These are phyloP conservation scores for Alloascoidea africana DNA, from an alignment of 805 yeast species.

Conservation along the genomic window DNA sequence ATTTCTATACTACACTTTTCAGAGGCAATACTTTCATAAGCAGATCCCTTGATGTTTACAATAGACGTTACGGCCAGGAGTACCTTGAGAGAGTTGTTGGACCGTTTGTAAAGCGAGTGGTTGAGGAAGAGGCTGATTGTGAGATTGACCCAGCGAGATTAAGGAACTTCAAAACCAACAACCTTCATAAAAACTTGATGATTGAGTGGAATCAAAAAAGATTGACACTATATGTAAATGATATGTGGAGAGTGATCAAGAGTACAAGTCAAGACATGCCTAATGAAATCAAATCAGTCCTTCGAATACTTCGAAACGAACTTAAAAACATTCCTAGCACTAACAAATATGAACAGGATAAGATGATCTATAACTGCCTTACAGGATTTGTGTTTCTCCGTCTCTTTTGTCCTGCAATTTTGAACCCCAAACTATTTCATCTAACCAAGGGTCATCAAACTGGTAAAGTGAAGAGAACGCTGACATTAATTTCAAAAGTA, in stretches of 20 bases:
- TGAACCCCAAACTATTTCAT: constrained; percentile 78
- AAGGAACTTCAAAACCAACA: constrained; percentile 19
- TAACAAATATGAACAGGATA: constrained; percentile 4
- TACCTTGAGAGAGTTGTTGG: constrained; percentile 64
- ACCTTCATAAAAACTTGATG: no score
- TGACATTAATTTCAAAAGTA: constrained; percentile 70
- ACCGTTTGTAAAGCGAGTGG: constrained; percentile 40
- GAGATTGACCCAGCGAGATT: constrained; percentile 68
- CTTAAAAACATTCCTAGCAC: constrained; percentile 27
- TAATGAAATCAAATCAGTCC: constrained; percentile 40
- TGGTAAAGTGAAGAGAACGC: constrained; percentile 57
- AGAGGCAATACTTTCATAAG: constrained; percentile 79
- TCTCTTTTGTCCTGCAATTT: constrained; percentile 79
- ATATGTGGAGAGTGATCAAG: constrained; percentile 47
- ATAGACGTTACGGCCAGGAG: constrained; percentile 64
- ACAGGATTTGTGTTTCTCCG: constrained; percentile 76
- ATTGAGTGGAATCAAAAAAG: constrained; percentile 32
- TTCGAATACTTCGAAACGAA: constrained; percentile 45
- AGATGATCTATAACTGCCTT: constrained; percentile 49
- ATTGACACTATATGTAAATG: constrained; percentile 33
- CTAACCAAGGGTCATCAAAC: constrained; percentile 57
- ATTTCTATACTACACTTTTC: constrained; percentile 48
- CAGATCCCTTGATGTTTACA: constrained; percentile 64
- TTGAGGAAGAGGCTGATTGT: constrained; percentile 35
- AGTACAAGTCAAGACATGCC: constrained; percentile 67